Conservation (phyloP, 1,284 basidiomycete species). For the Cryptococcus jaspeensis region DNA sequence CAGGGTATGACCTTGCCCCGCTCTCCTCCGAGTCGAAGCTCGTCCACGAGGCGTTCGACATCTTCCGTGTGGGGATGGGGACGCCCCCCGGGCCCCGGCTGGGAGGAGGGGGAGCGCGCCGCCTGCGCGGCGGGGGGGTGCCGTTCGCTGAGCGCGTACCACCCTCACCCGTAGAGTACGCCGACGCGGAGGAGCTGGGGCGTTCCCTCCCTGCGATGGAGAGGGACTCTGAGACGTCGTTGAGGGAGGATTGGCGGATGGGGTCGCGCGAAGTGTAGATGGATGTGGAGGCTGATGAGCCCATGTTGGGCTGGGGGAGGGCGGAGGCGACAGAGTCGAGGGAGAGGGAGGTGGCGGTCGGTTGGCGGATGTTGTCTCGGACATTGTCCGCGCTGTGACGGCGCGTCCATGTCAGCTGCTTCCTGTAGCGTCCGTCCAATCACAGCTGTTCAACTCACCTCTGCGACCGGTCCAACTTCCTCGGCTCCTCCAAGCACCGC, state of each 20-base stretch:
- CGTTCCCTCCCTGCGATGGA: conserved; percentile 15
- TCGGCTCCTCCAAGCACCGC: conserved; percentile 64
- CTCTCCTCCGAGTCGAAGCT: conserved; percentile 16
- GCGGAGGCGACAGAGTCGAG: conserved; percentile 35
- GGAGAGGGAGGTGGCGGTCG: conserved; percentile 32
- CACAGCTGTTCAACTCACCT: conserved; percentile 21
- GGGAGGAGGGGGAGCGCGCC: conserved; percentile 41
- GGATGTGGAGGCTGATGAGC: conserved; percentile 19
- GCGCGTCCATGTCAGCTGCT: background rate
- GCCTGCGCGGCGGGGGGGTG: conserved; percentile 17
- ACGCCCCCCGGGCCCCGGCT: no score
- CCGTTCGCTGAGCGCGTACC: conserved; percentile 3
- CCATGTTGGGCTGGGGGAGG: conserved; percentile 18
- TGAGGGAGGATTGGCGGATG: conserved; percentile 37
- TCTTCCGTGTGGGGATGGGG: conserved; percentile 5
- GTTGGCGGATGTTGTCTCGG: conserved; percentile 19
- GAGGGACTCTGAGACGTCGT: conserved; percentile 40
- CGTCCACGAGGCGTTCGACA: conserved; percentile 16
- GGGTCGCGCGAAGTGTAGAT: conserved; percentile 42
- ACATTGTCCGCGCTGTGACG: conserved; percentile 34
- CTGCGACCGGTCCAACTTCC: conserved; percentile 37
- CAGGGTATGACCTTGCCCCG: background rate
- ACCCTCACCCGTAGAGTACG: background rate
- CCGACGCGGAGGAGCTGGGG: conserved; percentile 20
- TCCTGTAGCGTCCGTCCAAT: no score